Conservation (phyloP, 176 grass and related monocot genomes). For the Oryza meyeriana region DNA sequence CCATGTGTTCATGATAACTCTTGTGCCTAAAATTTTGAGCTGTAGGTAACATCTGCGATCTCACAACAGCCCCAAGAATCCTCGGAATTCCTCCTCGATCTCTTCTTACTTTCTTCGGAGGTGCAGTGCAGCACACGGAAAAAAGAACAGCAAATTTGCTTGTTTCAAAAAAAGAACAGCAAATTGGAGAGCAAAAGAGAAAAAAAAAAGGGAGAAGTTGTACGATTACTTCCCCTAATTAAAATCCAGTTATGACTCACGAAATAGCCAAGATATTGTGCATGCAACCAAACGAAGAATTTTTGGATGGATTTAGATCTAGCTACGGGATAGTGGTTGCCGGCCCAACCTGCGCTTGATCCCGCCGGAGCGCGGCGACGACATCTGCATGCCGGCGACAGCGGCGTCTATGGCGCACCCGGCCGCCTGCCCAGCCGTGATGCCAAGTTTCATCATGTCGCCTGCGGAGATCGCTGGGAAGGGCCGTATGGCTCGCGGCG, state of each 20-base stretch:
- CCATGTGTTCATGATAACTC: conserved; percentile 37
- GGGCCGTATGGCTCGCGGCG: conserved; percentile 55
- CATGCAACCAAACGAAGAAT: conserved; percentile 13
- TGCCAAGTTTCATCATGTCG: conserved; percentile 54
- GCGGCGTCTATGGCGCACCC: conserved; percentile 48
- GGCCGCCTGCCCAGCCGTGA: conserved; percentile 45
- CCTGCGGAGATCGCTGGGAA: conserved; percentile 31
- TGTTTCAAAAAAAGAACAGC: background rate
- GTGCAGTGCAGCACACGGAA: conserved; percentile 25
- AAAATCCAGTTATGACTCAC: background rate
- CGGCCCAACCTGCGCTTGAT: conserved; percentile 71
- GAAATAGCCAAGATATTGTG: background rate
- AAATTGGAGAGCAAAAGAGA: conserved; percentile 2
- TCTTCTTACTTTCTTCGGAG: conserved; percentile 13
- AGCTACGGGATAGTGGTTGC: background rate
- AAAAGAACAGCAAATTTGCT: background rate
- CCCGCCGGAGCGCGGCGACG: conserved; percentile 45
- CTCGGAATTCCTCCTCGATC: conserved; percentile 12
- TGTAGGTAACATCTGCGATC: conserved; percentile 49
- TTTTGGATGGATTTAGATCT: conserved; percentile 38
- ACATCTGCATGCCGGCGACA: conserved; percentile 65
- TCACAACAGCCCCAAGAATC: conserved; percentile 35
- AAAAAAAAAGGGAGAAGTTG: background rate
- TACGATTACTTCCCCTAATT: background rate
- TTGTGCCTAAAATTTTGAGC: conserved; percentile 52